These are phyloP conservation scores for Dictyostelium firmibasis DNA, from an alignment of 78 protist genomes.

Conservation along the genomic window DNA sequence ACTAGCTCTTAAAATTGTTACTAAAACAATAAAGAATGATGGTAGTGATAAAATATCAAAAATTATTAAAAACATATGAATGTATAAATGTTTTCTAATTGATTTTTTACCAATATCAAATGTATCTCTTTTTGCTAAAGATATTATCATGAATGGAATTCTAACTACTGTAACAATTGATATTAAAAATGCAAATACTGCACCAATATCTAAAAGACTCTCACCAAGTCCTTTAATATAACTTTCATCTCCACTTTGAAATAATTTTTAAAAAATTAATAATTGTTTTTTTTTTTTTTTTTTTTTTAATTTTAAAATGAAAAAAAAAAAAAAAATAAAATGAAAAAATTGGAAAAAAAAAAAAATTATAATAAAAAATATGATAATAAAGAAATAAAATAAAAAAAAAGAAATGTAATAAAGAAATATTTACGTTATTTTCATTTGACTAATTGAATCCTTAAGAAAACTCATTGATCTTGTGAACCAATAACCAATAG, in stretches of 20 bases:
- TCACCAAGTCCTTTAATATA: constrained; percentile 34
- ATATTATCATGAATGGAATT: constrained; percentile 38
- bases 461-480: constrained; percentile 17
- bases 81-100: constrained; percentile 26
- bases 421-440: neutral
- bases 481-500: constrained; percentile 44
- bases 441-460: constrained; percentile 16
- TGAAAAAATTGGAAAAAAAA: no score
- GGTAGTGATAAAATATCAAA: constrained; percentile 29
- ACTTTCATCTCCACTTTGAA: constrained; percentile 10
- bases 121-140: neutral
- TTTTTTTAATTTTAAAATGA: neutral
- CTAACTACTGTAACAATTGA: constrained; percentile 48
- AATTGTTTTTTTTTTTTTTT: neutral
- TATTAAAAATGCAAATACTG: constrained; percentile 10
- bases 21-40: neutral
- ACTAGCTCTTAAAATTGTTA: constrained; percentile 1
- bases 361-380: neutral
- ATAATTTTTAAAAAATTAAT: no score
- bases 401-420: no score
- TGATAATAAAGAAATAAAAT: no score
- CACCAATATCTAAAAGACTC: constrained; percentile 36
- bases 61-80: neutral
- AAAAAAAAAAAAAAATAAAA: neutral
- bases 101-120: neutral